These are phyloP conservation scores for Paramyrothecium roridum DNA, from an alignment of 2,329 filamentous ascomycete species.

Conservation along the genomic window DNA sequence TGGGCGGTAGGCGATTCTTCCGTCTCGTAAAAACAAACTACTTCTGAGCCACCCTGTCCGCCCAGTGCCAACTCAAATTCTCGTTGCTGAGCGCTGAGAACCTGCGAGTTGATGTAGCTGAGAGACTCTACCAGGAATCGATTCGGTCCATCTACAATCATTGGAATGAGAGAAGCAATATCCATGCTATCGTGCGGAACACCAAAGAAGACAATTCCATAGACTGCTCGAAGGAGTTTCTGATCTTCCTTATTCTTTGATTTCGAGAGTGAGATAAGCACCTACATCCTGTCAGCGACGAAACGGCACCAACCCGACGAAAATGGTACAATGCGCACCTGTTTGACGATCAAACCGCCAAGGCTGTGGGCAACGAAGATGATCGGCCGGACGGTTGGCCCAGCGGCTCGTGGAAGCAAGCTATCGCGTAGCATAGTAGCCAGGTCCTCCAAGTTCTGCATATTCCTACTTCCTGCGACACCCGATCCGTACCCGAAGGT, in stretches of 20 bases:
- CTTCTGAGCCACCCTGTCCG: conserved; percentile 8
- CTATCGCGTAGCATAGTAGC: not conserved
- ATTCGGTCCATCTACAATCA: conserved; percentile 9
- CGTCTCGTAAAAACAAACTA: conserved; percentile 22
- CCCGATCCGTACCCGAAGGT: conserved; percentile 21
- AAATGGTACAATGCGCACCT: conserved; percentile 2
- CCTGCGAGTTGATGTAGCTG: conserved; percentile 4
- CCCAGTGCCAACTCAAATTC: conserved; percentile 9
- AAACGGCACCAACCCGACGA: too few relatives aligned
- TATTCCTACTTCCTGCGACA: conserved; percentile 12
- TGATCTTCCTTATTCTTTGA: conserved; percentile 2
- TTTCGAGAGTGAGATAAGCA: conserved; percentile 1
- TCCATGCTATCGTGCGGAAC: conserved; percentile 11
- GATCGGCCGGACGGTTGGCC: conserved; percentile 1
- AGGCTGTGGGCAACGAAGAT: conserved; percentile 7
- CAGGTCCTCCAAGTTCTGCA: conserved; percentile 6
- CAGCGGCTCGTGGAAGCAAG: not conserved
- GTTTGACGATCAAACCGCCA: conserved; percentile 7
- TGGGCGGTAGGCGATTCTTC: conserved; percentile 16
- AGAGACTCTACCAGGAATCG: conserved; percentile 6
- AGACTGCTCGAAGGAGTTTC: conserved; percentile 2
- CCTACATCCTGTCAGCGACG: too few relatives aligned
- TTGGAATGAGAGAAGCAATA: conserved; percentile 4
- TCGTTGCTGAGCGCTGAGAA: conserved; percentile 3
- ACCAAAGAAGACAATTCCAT: conserved; percentile 9